Evolutionary conservation across 495 filamentous ascomycete genomes (phyloP).

Genomic region (Hyaloscypha hepaticicola): DNA sequence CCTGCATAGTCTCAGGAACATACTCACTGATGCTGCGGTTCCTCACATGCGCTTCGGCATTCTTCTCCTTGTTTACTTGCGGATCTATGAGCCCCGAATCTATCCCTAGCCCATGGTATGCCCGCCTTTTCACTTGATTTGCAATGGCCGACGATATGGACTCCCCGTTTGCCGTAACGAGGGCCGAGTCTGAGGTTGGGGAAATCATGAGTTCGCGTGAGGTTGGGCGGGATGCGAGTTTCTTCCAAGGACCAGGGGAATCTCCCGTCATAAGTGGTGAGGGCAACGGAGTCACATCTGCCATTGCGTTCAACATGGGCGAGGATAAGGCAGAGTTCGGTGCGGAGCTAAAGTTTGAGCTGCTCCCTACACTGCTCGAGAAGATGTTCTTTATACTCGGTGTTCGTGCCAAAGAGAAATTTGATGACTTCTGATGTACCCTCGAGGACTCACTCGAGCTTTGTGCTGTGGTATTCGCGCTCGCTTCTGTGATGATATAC

Average conservation of each 20-base stretch:
- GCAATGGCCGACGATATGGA: slow-evolving; percentile 46
- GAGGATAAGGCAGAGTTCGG: slow-evolving; percentile 61
- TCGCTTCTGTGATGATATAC: slow-evolving; percentile 29
- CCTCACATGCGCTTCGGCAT: slow-evolving; percentile 46
- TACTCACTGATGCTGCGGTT: slow-evolving; percentile 90
- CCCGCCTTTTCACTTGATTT: slow-evolving; percentile 50
- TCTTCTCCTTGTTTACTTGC: slow-evolving; percentile 39
- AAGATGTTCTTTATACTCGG: slow-evolving; percentile 49
- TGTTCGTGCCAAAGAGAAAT: slow-evolving; percentile 47
- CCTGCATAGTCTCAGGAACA: slow-evolving; percentile 64
- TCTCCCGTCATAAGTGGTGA: slow-evolving; percentile 75
- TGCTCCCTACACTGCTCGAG: slow-evolving; percentile 48
- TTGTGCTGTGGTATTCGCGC: slow-evolving; percentile 13
- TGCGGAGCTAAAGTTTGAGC: slow-evolving; percentile 41
- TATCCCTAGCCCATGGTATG: slow-evolving; percentile 43
- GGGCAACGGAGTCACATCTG: slow-evolving; percentile 88
- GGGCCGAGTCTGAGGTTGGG: slow-evolving; percentile 43
- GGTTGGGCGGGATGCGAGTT: slow-evolving; percentile 41
- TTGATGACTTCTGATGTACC: slow-evolving; percentile 17
- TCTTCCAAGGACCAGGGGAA: slow-evolving; percentile 72
- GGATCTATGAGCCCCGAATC: slow-evolving; percentile 21
- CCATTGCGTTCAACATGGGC: slow-evolving; percentile 77
- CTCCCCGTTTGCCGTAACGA: slow-evolving; percentile 50
- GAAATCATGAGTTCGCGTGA: slow-evolving; percentile 42
- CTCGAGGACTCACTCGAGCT: slow-evolving; percentile 40